Percentiles rank a stretch among this genome's conserved stretches.
Conservation (phyloP, 352 stramenopile species). For the Thalassiosira livingstoniorum region DNA sequence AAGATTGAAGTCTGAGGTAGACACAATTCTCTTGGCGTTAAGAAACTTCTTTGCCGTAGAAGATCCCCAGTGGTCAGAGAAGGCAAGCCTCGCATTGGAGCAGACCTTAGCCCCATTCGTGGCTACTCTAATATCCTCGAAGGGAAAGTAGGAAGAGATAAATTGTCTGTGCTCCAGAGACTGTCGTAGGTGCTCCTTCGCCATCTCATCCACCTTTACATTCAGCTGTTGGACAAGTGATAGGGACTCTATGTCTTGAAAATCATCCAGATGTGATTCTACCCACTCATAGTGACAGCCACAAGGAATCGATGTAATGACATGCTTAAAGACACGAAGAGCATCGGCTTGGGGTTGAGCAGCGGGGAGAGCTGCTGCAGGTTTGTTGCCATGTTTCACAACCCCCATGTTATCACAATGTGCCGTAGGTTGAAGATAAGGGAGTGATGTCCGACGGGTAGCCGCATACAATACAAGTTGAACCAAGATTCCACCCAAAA, state of each 20-base stretch:
- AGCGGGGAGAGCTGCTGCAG: not conserved
- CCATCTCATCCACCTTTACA: slow-evolving; percentile 11
- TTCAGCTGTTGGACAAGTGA: slow-evolving; percentile 13
- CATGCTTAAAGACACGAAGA: slow-evolving; percentile 5
- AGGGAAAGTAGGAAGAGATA: slow-evolving; percentile 24
- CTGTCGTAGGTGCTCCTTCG: not conserved
- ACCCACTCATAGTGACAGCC: not conserved
- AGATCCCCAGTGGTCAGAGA: slow-evolving; percentile 16
- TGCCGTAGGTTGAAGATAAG: not conserved
- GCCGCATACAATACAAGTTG: slow-evolving; percentile 25
- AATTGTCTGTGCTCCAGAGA: not conserved
- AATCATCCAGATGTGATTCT: slow-evolving; percentile 1
- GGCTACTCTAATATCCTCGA: slow-evolving; percentile 16
- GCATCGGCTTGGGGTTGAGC: slow-evolving; percentile 19
- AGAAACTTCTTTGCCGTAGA: not conserved
- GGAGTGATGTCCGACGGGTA: not conserved
- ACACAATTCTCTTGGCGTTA: slow-evolving; percentile 8
- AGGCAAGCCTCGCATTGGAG: not conserved
- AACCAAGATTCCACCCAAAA: slow-evolving; percentile 3
- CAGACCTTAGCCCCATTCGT: slow-evolving; percentile 1
- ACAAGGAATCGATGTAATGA: not conserved
- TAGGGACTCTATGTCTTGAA: not conserved
- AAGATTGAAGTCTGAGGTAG: not conserved
- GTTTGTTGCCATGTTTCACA: slow-evolving; percentile 23
- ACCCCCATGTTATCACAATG: slow-evolving; percentile 30